phyloP scores from a whole-genome alignment of 805 yeast genomes.

The Lachancea thermotolerans region DNA sequence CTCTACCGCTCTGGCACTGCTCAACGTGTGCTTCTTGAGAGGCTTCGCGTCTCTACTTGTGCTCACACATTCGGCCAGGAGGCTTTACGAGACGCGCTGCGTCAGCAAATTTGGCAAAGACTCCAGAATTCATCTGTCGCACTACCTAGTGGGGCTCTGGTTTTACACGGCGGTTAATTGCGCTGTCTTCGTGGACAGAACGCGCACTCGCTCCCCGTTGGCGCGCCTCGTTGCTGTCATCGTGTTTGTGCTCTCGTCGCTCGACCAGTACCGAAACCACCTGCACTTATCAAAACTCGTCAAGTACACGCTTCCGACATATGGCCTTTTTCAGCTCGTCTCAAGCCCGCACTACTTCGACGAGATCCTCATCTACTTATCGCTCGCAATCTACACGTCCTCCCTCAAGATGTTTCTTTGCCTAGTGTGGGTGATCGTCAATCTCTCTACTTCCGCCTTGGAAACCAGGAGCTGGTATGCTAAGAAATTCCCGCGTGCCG shows the following conservation, averaged over 20 bases:
- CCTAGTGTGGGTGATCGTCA: slow-evolving; percentile 33
- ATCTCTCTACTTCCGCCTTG: slow-evolving; percentile 49
- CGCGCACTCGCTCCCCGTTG: not conserved
- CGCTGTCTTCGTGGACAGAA: slow-evolving; percentile 18
- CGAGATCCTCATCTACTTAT: slow-evolving; percentile 51
- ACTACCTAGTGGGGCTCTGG: slow-evolving; percentile 57
- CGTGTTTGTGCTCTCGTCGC: slow-evolving; percentile 21
- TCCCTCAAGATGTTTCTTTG: slow-evolving; percentile 16
- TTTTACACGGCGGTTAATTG: slow-evolving; percentile 48
- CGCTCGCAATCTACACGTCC: slow-evolving; percentile 17
- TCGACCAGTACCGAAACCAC: slow-evolving; percentile 39
- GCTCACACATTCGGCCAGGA: slow-evolving; percentile 47
- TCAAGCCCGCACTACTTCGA: slow-evolving; percentile 67
- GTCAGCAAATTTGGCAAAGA: slow-evolving; percentile 41
- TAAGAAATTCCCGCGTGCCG: slow-evolving; percentile 13
- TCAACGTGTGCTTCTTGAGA: slow-evolving; percentile 15
- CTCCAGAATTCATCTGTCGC: slow-evolving; percentile 57
- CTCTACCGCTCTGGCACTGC: slow-evolving; percentile 31
- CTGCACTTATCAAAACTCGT: slow-evolving; percentile 39
- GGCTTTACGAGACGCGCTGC: slow-evolving; percentile 47
- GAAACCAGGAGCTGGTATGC: slow-evolving; percentile 46
- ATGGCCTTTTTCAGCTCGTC: slow-evolving; percentile 42
- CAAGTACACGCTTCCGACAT: slow-evolving; percentile 52
- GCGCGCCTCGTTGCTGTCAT: slow-evolving; percentile 6
- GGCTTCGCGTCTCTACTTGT: slow-evolving; percentile 21